Base-by-base conservation (phyloP, 2,329 filamentous ascomycete species). In the Fusarium sp. region DNA sequence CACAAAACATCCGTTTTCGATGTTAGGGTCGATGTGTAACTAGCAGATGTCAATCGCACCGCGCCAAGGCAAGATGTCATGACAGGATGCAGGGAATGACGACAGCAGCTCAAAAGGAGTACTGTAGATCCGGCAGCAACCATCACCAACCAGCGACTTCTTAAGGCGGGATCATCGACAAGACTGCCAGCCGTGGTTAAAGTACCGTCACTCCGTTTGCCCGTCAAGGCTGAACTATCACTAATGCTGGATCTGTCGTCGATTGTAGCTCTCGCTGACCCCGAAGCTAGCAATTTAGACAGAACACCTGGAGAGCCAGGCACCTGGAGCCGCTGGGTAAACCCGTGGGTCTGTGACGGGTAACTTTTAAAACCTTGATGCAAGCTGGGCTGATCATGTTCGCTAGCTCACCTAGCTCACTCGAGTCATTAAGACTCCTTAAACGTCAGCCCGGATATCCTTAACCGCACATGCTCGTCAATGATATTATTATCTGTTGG, bases 171-270 rank as follows among this genome's bases (percentile, higher is more conserved):
- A 63, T 68, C 59, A 62, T 63, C 56, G 36, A 30, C 56, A 65
- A 47, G 50, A 37, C 44, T 66, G 50, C 64, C 54, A 50, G 62
- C 28, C 46, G 37, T 37, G 39, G 56, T 66, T 59, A 61, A 41
- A 56, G 59, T 62, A 56, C 66, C 64, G 63, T 44, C 55, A 63
- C 56, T 50, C 60, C 58, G 58, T 28, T 43, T 61, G 60, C 61
- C 54, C 60, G 56, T 68, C 53, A 67, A 68, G 61, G 72, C 67
- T 70, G 72, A 60, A 55, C 57, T 30, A 39, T 60, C 37, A 43
- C 57, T 40, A 50, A 43, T 44, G 52, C 40, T 48, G 39, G 36
- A 46, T 56, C 46, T 51, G 51, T 68, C 62, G 64, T 51, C 34
- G 27, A 18, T 41, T 36, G 31, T 60, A 9, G 36, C 39, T 55